Base-by-base conservation (phyloP, 2,329 filamentous ascomycete species). In the Phialocephala sp. region DNA sequence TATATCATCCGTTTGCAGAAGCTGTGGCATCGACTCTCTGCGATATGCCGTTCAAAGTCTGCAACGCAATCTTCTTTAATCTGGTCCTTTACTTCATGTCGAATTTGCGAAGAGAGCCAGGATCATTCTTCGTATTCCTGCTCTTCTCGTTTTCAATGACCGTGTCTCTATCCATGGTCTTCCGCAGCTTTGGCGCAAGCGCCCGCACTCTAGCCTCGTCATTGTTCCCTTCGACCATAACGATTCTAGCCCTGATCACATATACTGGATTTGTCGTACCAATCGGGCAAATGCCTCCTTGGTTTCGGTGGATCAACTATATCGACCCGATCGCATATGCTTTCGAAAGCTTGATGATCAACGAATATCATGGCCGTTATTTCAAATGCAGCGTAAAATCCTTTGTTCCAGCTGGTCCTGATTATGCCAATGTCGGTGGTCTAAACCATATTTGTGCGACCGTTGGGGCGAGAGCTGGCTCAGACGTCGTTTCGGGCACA, bases 1-100 rank as follows among this genome's bases (percentile, higher is more conserved):
- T 97, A n/a, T 97, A 97, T 72, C 94, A 97, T 73, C 93, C 94
- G 0, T 93, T 90, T 9, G 91, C 93, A 9, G 93, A 97, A 82
- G 92, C 93, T 14, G 84, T 94, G 55, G 87, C 93, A 0, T 95
- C 91, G 12, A 94, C 96, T 89, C 79, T 97, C 37, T 90, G 87
- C 68, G 93, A 97, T 72, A 80, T 96, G 79, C 93, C 93, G 0
- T 93, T 93, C 78, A 97, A 94, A 78, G 78, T 96, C 8, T 35
- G 78, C 27, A 94, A 94, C 74, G 80, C 87, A 0, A 84, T 97
- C 69, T 80, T 86, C 9, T 96, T 96, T 83, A 97, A 97, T 75
- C 59, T 93, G 45, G 84, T 87, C 1, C 79, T 97, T 2, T 97
- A 97, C 80, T 97, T 97, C 78, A 89, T 97, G 87, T 89, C 91